These are phyloP conservation scores for Thecaphora thlaspeos DNA, from an alignment of 1,284 basidiomycete species.

Conservation along the genomic window DNA sequence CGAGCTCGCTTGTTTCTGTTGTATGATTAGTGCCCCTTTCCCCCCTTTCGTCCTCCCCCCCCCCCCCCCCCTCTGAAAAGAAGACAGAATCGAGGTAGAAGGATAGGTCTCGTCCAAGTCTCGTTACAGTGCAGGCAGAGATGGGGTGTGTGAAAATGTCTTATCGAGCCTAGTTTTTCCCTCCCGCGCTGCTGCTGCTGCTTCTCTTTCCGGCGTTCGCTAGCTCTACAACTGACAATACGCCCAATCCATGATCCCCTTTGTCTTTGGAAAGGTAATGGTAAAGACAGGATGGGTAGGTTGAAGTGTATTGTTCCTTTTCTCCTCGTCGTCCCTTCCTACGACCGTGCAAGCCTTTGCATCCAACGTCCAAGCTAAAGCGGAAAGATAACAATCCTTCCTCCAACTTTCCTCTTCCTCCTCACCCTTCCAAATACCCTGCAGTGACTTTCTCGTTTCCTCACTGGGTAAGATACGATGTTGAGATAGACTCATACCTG, in stretches of 20 bases:
- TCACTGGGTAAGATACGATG: constrained; percentile 39
- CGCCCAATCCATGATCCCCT: constrained; percentile 45
- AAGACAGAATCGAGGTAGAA: no score
- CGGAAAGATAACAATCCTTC: constrained; percentile 25
- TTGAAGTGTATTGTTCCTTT: constrained; percentile 22
- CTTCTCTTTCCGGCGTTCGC: no score
- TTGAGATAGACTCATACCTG: constrained; percentile 48
- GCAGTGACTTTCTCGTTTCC: constrained; percentile 9
- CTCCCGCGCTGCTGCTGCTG: no score
- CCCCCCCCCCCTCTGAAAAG: no score
- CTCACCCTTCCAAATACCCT: constrained; percentile 6
- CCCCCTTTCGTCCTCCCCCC: no score
- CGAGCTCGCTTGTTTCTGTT: no score
- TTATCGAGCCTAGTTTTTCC: no score
- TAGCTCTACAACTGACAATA: constrained; percentile 23
- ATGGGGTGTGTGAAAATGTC: no score
- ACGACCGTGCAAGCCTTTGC: constrained; percentile 19
- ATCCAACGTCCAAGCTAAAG: constrained; percentile 32
- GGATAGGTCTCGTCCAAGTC: no score
- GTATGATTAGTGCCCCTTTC: no score
- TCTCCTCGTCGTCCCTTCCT: constrained; percentile 1
- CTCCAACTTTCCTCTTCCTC: constrained; percentile 19
- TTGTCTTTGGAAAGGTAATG: constrained; percentile 36
- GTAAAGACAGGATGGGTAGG: constrained; percentile 51
- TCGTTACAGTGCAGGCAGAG: no score